Evolutionary conservation across 2,329 filamentous ascomycete species (phyloP).

Genomic region (Colletotrichum musicola): DNA sequence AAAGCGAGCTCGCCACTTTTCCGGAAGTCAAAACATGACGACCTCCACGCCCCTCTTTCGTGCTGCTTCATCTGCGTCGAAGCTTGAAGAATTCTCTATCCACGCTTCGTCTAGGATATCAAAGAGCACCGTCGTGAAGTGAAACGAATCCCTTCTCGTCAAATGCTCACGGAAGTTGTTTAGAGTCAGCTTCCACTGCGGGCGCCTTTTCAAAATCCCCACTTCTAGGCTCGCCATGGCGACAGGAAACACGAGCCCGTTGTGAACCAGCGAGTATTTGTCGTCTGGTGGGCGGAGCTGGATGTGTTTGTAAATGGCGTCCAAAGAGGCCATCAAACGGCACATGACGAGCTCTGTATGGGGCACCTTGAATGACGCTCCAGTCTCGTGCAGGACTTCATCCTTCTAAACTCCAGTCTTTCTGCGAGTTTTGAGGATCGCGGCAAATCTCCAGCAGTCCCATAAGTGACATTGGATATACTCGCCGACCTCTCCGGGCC

Average conservation of each 20-base stretch:
- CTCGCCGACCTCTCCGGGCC: slow-evolving; percentile 2
- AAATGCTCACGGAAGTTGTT: neutral
- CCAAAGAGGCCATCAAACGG: neutral
- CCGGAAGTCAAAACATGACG: neutral
- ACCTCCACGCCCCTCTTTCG: neutral
- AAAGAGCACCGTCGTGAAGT: neutral
- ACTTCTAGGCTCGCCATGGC: slow-evolving; percentile 4
- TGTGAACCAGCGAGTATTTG: neutral
- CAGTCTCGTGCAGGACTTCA: neutral
- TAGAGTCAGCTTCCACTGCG: neutral
- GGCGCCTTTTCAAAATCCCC: neutral
- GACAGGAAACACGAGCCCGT: slow-evolving; percentile 4
- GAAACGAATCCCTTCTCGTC: neutral
- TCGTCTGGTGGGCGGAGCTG: neutral
- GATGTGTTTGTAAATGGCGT: neutral
- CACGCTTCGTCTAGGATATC: slow-evolving; percentile 2
- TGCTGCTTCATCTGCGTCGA: slow-evolving; percentile 6
- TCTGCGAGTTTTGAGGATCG: slow-evolving; percentile 2
- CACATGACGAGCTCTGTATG: neutral
- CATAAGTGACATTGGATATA: slow-evolving; percentile 6
- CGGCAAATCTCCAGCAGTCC: slow-evolving; percentile 3
- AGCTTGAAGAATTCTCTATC: neutral
- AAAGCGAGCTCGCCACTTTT: no score
- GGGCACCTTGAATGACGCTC: neutral
- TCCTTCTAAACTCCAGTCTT: neutral